Conservation (phyloP, 2,329 filamentous ascomycete genomes). For the Aureobasidium lini region DNA sequence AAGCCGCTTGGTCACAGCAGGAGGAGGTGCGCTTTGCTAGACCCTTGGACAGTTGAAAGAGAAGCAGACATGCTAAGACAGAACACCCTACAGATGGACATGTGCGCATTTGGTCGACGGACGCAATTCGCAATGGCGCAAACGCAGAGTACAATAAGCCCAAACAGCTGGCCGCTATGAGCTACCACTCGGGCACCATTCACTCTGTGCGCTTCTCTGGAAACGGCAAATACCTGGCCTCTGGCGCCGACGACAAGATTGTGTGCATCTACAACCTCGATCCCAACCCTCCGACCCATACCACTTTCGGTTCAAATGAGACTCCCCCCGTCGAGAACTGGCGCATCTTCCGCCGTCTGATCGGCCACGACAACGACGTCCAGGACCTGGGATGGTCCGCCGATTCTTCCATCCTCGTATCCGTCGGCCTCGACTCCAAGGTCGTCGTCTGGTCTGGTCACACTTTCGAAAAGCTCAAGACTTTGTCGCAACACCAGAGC, state of each 20-base stretch:
- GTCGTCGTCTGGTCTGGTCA: conserved; percentile 97
- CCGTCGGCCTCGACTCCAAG: conserved; percentile 94
- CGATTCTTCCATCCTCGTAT: conserved; percentile 91
- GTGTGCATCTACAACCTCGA: conserved; percentile 95
- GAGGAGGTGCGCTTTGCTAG: conserved; percentile 59
- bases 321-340: conserved; percentile 93
- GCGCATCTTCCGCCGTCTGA: conserved; percentile 87
- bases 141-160: conserved; percentile 67
- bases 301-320: conserved; percentile 82
- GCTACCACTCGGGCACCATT: conserved; percentile 95
- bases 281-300: conserved; percentile 65
- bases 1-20: conserved; percentile 82
- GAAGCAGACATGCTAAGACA: conserved; percentile 9
- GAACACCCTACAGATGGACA: conserved; percentile 62
- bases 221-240: conserved; percentile 90
- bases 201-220: conserved; percentile 95
- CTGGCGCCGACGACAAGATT: conserved; percentile 96
- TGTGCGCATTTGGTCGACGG: conserved; percentile 95
- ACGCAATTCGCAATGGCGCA: conserved; percentile 77
- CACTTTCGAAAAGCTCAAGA: conserved; percentile 97
- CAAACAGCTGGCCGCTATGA: conserved; percentile 94
- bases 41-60: background rate
- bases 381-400: conserved; percentile 96
- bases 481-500: conserved; percentile 83
- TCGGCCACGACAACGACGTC: conserved; percentile 97